These are phyloP conservation scores for Schizophyllum amplum DNA, from an alignment of 1,284 basidiomycete genomes.

Conservation along the genomic window DNA sequence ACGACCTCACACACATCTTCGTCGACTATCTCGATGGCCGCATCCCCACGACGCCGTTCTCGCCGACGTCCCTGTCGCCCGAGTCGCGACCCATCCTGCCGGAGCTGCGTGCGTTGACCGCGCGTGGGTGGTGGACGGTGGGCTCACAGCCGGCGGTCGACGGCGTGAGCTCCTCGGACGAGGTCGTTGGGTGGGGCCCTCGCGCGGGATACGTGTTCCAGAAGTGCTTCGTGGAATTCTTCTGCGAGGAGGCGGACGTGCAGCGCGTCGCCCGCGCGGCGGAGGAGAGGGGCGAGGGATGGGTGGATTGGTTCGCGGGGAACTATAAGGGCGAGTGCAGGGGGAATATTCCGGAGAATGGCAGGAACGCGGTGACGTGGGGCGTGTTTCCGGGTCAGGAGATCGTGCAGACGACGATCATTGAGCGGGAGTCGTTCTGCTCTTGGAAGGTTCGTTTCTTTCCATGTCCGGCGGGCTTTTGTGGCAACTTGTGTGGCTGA, in stretches of 20 bases:
- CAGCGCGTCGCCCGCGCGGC: constrained; percentile 56
- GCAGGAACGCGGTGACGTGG: constrained; percentile 97
- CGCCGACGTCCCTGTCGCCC: constrained; percentile 72
- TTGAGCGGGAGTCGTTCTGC: constrained; percentile 86
- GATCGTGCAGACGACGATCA: constrained; percentile 95
- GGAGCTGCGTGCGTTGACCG: constrained; percentile 73
- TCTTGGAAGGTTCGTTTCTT: constrained; percentile 74
- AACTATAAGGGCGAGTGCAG: constrained; percentile 76
- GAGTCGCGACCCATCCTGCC: constrained; percentile 83
- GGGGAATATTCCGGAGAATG: constrained; percentile 75
- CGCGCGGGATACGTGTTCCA: constrained; percentile 91
- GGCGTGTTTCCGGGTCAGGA: constrained; percentile 97
- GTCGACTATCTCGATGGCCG: constrained; percentile 68
- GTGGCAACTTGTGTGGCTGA: constrained; percentile 1
- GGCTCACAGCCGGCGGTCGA: constrained; percentile 95
- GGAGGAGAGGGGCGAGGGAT: constrained; percentile 44
- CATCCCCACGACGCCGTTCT: constrained; percentile 83
- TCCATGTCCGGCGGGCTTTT: not conserved
- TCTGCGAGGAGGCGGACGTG: constrained; percentile 64
- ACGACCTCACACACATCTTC: constrained; percentile 79
- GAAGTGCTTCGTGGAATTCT: constrained; percentile 97
- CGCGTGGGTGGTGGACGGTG: constrained; percentile 87
- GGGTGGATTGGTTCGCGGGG: constrained; percentile 83
- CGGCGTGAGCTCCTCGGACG: constrained; percentile 66
- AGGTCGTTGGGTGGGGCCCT: constrained; percentile 89